A percentile compares a stretch with the other conserved stretches of the same genome.
These are phyloP conservation scores for Erythrophleum ivorense DNA, from an alignment of 331 rosid species.

Conservation along the genomic window DNA sequence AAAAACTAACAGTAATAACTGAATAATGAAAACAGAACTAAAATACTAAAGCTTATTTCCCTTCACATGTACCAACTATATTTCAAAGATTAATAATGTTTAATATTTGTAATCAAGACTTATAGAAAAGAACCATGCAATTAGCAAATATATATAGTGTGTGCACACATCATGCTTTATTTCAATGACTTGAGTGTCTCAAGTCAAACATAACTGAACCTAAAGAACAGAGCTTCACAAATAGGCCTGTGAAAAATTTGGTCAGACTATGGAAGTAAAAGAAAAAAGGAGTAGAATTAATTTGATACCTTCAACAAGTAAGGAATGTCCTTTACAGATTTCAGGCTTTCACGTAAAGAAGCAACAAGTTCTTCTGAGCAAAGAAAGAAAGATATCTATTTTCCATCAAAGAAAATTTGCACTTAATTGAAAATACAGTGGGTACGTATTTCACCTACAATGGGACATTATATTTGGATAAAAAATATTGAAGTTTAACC, in stretches of 20 bases:
- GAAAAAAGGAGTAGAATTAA: conserved; percentile 16
- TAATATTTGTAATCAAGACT: conserved; percentile 18
- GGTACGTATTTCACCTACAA: conserved; percentile 28
- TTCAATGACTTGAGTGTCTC: conserved; percentile 6
- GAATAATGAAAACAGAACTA: too few species aligned
- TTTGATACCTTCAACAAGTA: conserved; percentile 78
- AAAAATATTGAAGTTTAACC: conserved; percentile 25
- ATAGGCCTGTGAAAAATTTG: conserved; percentile 4
- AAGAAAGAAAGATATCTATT: conserved; percentile 89
- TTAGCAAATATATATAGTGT: not conserved
- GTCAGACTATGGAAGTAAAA: conserved; percentile 21
- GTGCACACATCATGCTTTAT: conserved; percentile 15
- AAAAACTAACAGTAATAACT: too few species aligned
- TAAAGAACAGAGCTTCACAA: conserved; percentile 26
- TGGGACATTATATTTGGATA: conserved; percentile 24
- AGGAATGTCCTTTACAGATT: conserved; percentile 88
- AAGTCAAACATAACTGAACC: conserved; percentile 5
- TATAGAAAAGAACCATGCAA: not conserved
- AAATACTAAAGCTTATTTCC: too few species aligned
- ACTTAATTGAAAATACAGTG: conserved; percentile 5
- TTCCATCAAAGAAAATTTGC: conserved; percentile 53
- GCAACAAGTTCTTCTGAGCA: conserved; percentile 73
- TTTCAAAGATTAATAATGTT: conserved; percentile 29
- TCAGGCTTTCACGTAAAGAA: conserved; percentile 77
- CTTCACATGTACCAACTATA: not conserved